Evolutionary conservation across 176 grass and related monocot species (phyloP).

Genomic region (Carex myosuroides): DNA sequence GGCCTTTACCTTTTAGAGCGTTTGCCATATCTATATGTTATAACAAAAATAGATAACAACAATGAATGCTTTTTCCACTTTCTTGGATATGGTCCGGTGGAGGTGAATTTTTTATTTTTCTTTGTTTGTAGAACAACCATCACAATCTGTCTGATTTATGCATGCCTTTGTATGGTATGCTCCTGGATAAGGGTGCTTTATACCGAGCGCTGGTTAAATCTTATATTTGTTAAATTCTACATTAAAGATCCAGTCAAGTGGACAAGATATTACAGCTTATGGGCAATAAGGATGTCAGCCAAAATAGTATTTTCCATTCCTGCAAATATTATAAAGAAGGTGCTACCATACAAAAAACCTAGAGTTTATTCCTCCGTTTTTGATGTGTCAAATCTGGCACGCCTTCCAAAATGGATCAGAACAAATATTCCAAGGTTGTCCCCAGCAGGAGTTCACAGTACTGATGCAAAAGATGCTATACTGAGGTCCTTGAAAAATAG

Average conservation of each 20-base stretch:
- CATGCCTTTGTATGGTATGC: not conserved
- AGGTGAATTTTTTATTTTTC: not conserved
- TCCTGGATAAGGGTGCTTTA: not conserved
- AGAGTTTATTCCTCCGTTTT: too few species aligned
- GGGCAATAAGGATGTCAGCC: not conserved
- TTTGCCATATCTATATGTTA: not conserved
- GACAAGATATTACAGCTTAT: not conserved
- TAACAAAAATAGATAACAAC: not conserved
- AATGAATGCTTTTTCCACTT: not conserved
- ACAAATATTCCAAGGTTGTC: not conserved
- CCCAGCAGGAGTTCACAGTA: too few species aligned
- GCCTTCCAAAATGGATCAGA: not conserved
- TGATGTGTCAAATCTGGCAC: too few species aligned
- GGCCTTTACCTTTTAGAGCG: not conserved
- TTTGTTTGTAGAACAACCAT: not conserved
- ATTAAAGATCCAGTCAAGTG: not conserved
- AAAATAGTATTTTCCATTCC: not conserved
- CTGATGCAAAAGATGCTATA: too few species aligned
- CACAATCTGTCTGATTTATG: not conserved
- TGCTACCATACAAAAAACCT: too few species aligned
- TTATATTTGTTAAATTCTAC: not conserved
- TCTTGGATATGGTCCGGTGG: not conserved
- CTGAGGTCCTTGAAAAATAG: too few species aligned
- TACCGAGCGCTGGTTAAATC: not conserved
- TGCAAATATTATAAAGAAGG: not conserved